These are phyloP conservation scores for Lolium perenne DNA, from an alignment of 176 grass and related monocot genomes.

Conservation along the genomic window DNA sequence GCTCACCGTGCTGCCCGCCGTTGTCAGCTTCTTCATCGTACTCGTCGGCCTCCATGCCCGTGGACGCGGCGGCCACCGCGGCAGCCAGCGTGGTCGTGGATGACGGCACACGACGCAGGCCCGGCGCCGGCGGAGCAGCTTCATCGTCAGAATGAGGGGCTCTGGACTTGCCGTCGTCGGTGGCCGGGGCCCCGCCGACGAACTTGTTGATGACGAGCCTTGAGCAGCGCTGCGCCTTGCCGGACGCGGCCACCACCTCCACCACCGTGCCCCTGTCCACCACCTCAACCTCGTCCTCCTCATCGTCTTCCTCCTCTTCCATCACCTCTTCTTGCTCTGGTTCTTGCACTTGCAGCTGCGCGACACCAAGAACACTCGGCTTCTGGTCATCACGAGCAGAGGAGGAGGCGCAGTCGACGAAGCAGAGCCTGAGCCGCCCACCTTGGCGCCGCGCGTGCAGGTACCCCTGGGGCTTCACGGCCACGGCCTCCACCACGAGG, in stretches of 20 bases:
- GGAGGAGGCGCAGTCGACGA: conserved; percentile 34
- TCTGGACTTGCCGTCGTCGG: not conserved
- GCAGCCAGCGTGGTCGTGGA: conserved; percentile 50
- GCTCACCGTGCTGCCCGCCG: not conserved
- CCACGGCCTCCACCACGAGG: conserved; percentile 59
- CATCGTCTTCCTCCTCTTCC: conserved; percentile 4
- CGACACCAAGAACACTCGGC: not conserved
- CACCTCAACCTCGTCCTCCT: conserved; percentile 67
- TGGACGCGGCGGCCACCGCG: conserved; percentile 43
- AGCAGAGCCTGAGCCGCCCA: conserved; percentile 65
- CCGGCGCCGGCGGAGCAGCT: not conserved
- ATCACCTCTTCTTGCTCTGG: not conserved
- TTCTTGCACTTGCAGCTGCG: not conserved
- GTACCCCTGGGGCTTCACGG: conserved; percentile 51
- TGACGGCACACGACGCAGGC: conserved; percentile 28
- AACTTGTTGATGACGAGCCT: conserved; percentile 80
- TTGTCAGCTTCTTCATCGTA: not conserved
- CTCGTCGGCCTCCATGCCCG: not conserved
- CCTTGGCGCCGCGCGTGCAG: conserved; percentile 56
- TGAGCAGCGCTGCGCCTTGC: conserved; percentile 47
- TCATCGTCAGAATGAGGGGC: too few relatives aligned
- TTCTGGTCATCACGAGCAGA: not conserved
- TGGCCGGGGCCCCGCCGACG: conserved; percentile 48
- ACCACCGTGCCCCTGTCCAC: conserved; percentile 65
- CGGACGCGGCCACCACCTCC: conserved; percentile 43